Evolutionary conservation across 495 filamentous ascomycete species (phyloP).

Genomic region (Filosporella fistucella): DNA sequence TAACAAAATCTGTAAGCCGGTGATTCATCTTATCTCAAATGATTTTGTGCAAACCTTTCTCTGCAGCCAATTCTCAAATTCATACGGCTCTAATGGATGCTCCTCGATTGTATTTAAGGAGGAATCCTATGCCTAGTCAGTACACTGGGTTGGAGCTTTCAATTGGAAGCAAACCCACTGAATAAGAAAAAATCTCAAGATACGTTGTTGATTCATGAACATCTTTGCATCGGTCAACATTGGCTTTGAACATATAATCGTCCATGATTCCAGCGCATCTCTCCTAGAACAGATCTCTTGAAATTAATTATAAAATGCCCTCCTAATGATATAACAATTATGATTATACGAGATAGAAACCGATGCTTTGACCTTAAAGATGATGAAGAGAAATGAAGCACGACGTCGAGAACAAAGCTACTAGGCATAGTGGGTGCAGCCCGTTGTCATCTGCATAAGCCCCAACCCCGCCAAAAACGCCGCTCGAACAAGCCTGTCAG

Average conservation of each 20-base stretch:
- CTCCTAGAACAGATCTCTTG: too few relatives aligned
- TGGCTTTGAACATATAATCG: constrained; percentile 44
- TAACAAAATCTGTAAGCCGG: constrained; percentile 1
- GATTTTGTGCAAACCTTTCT: constrained; percentile 32
- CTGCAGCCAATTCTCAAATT: constrained; percentile 49
- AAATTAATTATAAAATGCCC: too few relatives aligned
- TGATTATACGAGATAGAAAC: too few relatives aligned
- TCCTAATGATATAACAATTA: too few relatives aligned
- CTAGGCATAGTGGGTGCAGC: too few relatives aligned
- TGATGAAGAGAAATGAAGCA: too few relatives aligned
- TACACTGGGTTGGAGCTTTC: not conserved
- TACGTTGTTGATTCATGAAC: constrained; percentile 45
- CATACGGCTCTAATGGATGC: constrained; percentile 41
- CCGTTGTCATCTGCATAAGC: not conserved
- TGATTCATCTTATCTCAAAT: not conserved
- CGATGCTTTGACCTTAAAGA: too few relatives aligned
- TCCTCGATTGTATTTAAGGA: constrained; percentile 40
- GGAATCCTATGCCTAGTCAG: constrained; percentile 29
- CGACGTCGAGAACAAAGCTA: too few relatives aligned
- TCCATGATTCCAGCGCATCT: constrained; percentile 46
- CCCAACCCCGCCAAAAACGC: not conserved
- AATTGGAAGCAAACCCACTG: constrained; percentile 30
- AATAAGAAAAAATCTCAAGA: constrained; percentile 50
- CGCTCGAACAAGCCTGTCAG: not conserved
- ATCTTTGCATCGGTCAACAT: constrained; percentile 35